Evolutionary conservation across 1,284 basidiomycete genomes (phyloP).

Genomic region (Sanguinoderma infundibulare): DNA sequence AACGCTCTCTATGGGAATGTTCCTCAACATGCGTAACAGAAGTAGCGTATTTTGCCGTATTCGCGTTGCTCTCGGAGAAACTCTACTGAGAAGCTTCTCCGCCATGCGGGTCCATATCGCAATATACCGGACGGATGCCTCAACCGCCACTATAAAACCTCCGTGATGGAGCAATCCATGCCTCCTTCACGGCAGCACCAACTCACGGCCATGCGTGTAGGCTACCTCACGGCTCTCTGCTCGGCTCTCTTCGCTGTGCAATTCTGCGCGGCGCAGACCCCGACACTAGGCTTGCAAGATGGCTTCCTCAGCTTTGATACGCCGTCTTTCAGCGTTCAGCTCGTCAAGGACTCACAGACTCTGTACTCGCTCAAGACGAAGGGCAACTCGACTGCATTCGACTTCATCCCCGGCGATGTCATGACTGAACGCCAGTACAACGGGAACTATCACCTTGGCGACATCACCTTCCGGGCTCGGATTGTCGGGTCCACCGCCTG

Average conservation of each 20-base stretch:
- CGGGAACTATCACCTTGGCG: slow-evolving; percentile 60
- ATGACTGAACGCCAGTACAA: slow-evolving; percentile 54
- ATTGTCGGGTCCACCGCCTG: slow-evolving; percentile 49
- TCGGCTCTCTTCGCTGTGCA: neutral
- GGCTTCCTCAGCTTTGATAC: slow-evolving; percentile 53
- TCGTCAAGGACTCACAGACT: slow-evolving; percentile 64
- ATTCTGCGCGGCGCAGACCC: slow-evolving; percentile 5
- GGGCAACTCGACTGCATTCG: slow-evolving; percentile 42
- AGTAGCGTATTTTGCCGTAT: neutral
- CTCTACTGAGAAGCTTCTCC: slow-evolving; percentile 1
- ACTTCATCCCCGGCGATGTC: slow-evolving; percentile 58
- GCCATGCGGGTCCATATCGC: slow-evolving; percentile 4
- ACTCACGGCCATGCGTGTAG: slow-evolving; percentile 1
- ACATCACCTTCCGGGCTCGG: slow-evolving; percentile 58
- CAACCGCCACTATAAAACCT: slow-evolving; percentile 1
- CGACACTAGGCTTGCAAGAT: slow-evolving; percentile 48
- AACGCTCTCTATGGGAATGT: neutral
- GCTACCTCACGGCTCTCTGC: neutral
- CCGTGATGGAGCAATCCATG: neutral
- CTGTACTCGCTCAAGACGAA: slow-evolving; percentile 53
- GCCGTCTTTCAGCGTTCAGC: slow-evolving; percentile 47
- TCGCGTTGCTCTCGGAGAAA: slow-evolving; percentile 3
- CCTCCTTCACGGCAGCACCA: neutral
- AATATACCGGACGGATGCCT: no score
- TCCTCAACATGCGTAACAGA: neutral